Base-by-base conservation (phyloP, 345 rosid species). In the Salix caprea region DNA sequence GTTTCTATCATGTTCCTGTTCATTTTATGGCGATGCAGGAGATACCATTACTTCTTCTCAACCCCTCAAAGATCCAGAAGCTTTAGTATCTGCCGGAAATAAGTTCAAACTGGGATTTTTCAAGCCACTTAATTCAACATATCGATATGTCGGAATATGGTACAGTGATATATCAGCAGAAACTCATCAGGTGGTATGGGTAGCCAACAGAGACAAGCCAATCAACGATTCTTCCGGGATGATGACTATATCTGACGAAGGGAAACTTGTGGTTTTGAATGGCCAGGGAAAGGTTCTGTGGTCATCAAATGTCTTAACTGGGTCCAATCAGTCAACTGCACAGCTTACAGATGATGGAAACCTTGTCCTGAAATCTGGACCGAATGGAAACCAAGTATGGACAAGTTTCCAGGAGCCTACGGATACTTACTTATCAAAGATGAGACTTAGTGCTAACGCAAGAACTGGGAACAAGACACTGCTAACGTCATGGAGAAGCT, bases 181-280 rank as follows among this genome's bases (percentile, higher is more conserved):
- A 1, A 76, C 58, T 28, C 54, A 13, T 26, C 32, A 30, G 15
- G 56, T 56, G 10, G 8, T 76, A 11, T 76, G 79, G 73, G 36
- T 61, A 30, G 80, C 74, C 0, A 66, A 77, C 72, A 77, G 74
- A 54, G 19, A 77, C 71, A 54, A 11, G 18, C 72, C 78, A 24
- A 40, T 75, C 18, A 52, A 37, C 39, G 78, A 75, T 67, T 66
- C 78, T 66, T 90, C 90, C 0, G 89, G 89, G 54, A 36, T 76
- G 15, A 3, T 90, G 23, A 81, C 64, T 13, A 32, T 66, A 12
- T 19, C 69, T 0, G 65, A 73, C 0, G 78, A 89, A 8, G 91
- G 54, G 1, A 15, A 48, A 0, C 2, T 40, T 9, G 42, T 40
- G 42, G 42, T 40, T 40, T 40, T 0, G 42, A 40, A 9, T 40